A percentile compares a stretch with the other conserved stretches of the same genome.
phyloP scores from a whole-genome alignment of 805 yeast genomes.

The Limtongozyma cylindracea region DNA sequence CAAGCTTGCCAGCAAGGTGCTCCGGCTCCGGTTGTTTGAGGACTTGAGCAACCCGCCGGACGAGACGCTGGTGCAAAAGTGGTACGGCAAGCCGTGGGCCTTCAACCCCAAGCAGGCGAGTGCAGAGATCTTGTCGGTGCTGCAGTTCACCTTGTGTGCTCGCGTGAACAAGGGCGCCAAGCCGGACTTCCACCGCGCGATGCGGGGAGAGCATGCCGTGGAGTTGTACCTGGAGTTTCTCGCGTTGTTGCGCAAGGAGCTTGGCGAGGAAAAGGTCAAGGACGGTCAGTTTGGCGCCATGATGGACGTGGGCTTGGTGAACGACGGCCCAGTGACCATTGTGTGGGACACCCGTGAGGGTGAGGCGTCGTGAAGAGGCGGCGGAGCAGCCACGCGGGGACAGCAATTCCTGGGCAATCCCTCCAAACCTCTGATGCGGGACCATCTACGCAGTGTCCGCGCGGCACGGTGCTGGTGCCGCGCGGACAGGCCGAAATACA shows the following conservation, averaged over 20 bases:
- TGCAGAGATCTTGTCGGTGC: constrained; percentile 49
- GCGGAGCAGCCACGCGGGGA: too few relatives aligned
- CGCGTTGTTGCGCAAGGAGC: constrained; percentile 14
- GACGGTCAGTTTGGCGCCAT: constrained; percentile 91
- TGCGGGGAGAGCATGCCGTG: constrained; percentile 39
- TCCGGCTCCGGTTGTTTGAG: constrained; percentile 50
- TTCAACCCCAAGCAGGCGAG: constrained; percentile 55
- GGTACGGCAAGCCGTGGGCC: constrained; percentile 7
- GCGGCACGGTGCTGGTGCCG: too few relatives aligned
- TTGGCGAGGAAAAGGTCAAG: constrained; percentile 38
- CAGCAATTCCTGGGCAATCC: too few relatives aligned
- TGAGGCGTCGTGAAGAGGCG: too few relatives aligned
- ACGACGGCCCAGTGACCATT: constrained; percentile 89
- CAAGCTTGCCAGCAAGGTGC: constrained; percentile 39
- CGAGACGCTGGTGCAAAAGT: constrained; percentile 3
- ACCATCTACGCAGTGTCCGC: too few relatives aligned
- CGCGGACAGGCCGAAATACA: too few relatives aligned
- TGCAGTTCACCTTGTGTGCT: constrained; percentile 82
- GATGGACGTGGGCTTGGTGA: constrained; percentile 81
- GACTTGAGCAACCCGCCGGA: constrained; percentile 20
- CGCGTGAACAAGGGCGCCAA: constrained; percentile 75
- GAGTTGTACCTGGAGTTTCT: constrained; percentile 29
- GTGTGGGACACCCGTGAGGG: constrained; percentile 41
- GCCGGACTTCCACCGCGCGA: constrained; percentile 87
- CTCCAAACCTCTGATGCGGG: too few relatives aligned